phyloP scores from a whole-genome alignment of 208 protist genomes.

The Sergeia podlipaevii region DNA sequence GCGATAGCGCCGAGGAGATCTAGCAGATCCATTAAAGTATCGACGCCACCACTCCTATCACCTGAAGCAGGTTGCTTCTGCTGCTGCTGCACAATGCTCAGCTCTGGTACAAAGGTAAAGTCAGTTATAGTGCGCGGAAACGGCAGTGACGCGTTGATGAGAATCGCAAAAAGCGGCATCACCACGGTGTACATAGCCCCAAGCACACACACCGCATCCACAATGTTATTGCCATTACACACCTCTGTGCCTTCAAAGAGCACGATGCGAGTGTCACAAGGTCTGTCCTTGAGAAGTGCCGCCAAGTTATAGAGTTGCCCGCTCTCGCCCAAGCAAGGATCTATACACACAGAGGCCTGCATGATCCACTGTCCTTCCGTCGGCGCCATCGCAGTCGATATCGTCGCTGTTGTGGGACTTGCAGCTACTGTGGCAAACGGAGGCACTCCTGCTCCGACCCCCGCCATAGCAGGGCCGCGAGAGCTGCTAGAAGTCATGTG shows the following conservation, averaged over 20 bases:
- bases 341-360: constrained; percentile 61
- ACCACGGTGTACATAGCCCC: constrained; percentile 59
- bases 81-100: neutral
- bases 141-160: constrained; percentile 64
- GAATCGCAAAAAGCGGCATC: constrained; percentile 62
- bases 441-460: no score
- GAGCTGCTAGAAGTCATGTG: no score
- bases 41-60: constrained; percentile 21
- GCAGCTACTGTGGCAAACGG: no score
- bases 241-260: constrained; percentile 65
- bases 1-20: constrained; percentile 53
- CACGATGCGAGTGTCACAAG: constrained; percentile 44
- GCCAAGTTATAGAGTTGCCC: constrained; percentile 81
- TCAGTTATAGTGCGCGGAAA: constrained; percentile 41
- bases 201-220: constrained; percentile 80
- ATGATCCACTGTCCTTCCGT: constrained; percentile 33
- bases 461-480: no score
- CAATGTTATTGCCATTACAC: constrained; percentile 54
- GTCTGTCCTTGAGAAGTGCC: constrained; percentile 44
- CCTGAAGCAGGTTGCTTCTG: constrained; percentile 2
- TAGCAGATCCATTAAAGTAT: constrained; percentile 51
- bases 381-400: neutral
- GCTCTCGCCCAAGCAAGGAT: constrained; percentile 67
- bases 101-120: no score
- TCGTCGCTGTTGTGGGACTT: neutral